These are phyloP conservation scores for Cutaneotrichosporon sp. DNA, from an alignment of 1,284 basidiomycete species.

Conservation along the genomic window DNA sequence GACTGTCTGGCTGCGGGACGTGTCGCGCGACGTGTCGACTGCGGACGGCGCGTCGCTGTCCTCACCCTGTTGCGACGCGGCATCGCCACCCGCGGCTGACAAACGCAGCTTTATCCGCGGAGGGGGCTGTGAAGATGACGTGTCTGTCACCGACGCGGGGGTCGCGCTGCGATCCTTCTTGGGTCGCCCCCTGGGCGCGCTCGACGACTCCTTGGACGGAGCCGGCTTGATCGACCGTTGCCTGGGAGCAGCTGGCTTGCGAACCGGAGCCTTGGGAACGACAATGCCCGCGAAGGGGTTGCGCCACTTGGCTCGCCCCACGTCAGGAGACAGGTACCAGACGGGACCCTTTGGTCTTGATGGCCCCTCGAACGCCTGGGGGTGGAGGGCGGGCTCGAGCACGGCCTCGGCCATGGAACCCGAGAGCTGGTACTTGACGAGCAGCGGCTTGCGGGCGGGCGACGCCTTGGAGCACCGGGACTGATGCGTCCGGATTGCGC, in stretches of 20 bases:
- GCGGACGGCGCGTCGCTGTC: slow-evolving; percentile 16
- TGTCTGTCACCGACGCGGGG: slow-evolving; percentile 2
- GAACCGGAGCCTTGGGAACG: slow-evolving; percentile 38
- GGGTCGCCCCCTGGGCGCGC: slow-evolving; percentile 9
- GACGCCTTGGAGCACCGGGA: slow-evolving; percentile 37
- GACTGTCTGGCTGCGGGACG: slow-evolving; percentile 20
- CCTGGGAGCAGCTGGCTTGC: slow-evolving; percentile 38
- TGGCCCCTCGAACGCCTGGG: slow-evolving; percentile 36
- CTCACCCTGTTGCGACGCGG: slow-evolving; percentile 9
- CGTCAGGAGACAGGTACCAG: slow-evolving; percentile 40
- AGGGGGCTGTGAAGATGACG: slow-evolving; percentile 8
- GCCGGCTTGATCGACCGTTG: slow-evolving; percentile 20
- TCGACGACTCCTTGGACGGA: slow-evolving; percentile 9
- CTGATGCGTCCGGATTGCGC: slow-evolving; percentile 47
- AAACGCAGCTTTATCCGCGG: slow-evolving; percentile 25
- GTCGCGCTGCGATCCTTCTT: slow-evolving; percentile 13
- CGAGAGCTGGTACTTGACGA: slow-evolving; percentile 47
- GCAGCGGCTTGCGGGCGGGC: slow-evolving; percentile 36
- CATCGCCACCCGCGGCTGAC: slow-evolving; percentile 1
- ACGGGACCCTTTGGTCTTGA: slow-evolving; percentile 48
- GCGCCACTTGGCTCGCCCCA: slow-evolving; percentile 43
- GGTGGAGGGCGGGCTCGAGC: slow-evolving; percentile 48
- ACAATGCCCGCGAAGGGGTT: slow-evolving; percentile 47
- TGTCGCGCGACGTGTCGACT: slow-evolving; percentile 10
- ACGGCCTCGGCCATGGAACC: slow-evolving; percentile 47